Base-by-base conservation (phyloP, 371 early-diverging fungal species). In the Rhizopus delemar region DNA sequence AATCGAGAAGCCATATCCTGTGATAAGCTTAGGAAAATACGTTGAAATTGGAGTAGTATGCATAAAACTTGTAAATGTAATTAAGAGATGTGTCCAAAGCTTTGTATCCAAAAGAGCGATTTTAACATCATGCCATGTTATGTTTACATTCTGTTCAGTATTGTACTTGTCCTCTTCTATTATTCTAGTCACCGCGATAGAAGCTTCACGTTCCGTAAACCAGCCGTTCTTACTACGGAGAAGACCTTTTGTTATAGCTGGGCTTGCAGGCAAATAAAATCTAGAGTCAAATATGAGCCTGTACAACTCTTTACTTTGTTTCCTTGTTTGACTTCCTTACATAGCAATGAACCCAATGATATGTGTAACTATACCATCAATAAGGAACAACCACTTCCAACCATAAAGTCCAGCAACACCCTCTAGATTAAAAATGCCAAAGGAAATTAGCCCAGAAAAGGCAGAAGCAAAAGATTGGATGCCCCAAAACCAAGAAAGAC, bases 401-500 rank as follows among this genome's bases (percentile, higher is more conserved):
- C 86, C 84, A 1, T 73, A 53, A 22, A 85, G 70, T 15, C 80
- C 84, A n/a, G 60, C 80, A 35, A 78, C 43, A 48, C 86, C 85
- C 6, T 71, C 57, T 64, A 87, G 38, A 13, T 75, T 73, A 50
- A 87, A 75, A 41, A 87, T 73, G 13, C 76, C 83, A 57, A 78
- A 84, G 0, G 87, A 73, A 9, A 87, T 68, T 8, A 86, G 58
- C 22, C 87, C 87, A 2, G 84, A 82, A 43, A 75, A 68, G 1
- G 87, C 82, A 32, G 81, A 80, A 11, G 87, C 85, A 48, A 86
- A 65, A 2, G 80, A 57, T 50, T 84, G 76, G 29, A 81, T 68
- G 13, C 78, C 80, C 87, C 87, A 87, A 54, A 87, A 85, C 63
- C 71, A 82, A 46, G 68, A 68, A 2, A 87, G 69, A 7, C 87